A percentile compares a stretch with the other conserved stretches of the same genome.
These are phyloP conservation scores for Pisolithus sp. DNA, from an alignment of 768 basidiomycete species.

Conservation along the genomic window DNA sequence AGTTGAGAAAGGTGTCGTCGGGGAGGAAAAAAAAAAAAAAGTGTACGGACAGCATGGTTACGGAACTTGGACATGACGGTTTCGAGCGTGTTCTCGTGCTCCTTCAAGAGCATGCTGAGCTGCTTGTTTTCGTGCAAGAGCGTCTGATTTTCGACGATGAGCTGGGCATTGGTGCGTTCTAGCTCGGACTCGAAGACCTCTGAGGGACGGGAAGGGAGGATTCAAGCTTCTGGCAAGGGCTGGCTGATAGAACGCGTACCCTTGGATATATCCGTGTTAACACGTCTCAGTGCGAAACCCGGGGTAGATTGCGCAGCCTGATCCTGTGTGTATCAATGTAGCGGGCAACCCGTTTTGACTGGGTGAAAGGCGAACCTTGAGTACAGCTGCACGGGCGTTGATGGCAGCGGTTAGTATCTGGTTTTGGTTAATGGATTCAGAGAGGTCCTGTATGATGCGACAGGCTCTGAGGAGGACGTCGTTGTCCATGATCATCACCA, in stretches of 20 bases:
- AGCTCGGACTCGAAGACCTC: conserved; percentile 91
- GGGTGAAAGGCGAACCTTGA: conserved; percentile 53
- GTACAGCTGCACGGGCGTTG: conserved; percentile 57
- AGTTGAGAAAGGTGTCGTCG: not conserved
- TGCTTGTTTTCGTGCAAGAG: conserved; percentile 95
- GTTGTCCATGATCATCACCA: conserved; percentile 46
- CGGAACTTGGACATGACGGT: conserved; percentile 96
- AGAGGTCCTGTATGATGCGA: conserved; percentile 75
- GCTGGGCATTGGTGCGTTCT: conserved; percentile 82
- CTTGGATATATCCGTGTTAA: conserved; percentile 83
- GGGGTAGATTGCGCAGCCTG: conserved; percentile 67
- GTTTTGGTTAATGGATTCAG: conserved; percentile 78
- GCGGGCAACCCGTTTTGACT: conserved; percentile 6
- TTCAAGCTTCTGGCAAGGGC: conserved; percentile 4
- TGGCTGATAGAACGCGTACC: conserved; percentile 36
- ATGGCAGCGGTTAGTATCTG: conserved; percentile 65
- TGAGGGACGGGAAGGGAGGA: conserved; percentile 29
- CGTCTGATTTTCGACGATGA: conserved; percentile 90
- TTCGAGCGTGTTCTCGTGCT: conserved; percentile 92
- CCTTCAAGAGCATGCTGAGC: conserved; percentile 78
- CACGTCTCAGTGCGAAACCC: conserved; percentile 75
- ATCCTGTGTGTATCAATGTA: conserved; percentile 37
- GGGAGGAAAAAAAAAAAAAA: not conserved
- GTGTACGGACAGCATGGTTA: conserved; percentile 69
- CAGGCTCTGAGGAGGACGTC: conserved; percentile 66